Evolutionary conservation across 2,329 filamentous ascomycete genomes (phyloP).

Genomic region (Gyromitra esculenta): DNA sequence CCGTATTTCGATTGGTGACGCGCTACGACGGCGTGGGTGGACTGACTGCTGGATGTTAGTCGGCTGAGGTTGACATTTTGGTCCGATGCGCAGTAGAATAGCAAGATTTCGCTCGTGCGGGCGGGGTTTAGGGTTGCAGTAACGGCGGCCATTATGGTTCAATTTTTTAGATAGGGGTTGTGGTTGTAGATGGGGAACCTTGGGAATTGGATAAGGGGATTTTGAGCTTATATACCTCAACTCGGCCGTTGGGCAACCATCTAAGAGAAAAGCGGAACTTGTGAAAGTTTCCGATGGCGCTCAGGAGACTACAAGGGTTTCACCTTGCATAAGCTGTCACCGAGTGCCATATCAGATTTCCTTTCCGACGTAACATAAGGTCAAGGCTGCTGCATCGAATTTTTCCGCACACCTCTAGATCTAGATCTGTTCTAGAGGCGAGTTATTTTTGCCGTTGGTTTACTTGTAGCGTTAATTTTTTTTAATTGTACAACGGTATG

Average conservation of each 20-base stretch:
- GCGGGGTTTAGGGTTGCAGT: not conserved
- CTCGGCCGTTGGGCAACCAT: not conserved
- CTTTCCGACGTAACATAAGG: not conserved
- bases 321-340: not conserved
- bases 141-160: conserved; percentile 2
- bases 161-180: not conserved
- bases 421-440: not conserved
- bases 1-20: not conserved
- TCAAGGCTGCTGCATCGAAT: not conserved
- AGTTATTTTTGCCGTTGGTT: not conserved
- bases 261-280: not conserved
- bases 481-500: not conserved
- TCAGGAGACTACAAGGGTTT: not conserved
- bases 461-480: not conserved
- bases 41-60: not conserved
- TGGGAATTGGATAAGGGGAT: not conserved
- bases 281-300: not conserved
- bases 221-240: not conserved
- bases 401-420: not conserved
- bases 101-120: not conserved
- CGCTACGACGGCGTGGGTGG: not conserved
- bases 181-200: not conserved
- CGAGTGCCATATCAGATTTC: not conserved
- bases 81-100: not conserved
- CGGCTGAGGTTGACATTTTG: conserved; percentile 4